Conservation (phyloP, 257 asterid genomes). For the Fraxinus anomala region DNA sequence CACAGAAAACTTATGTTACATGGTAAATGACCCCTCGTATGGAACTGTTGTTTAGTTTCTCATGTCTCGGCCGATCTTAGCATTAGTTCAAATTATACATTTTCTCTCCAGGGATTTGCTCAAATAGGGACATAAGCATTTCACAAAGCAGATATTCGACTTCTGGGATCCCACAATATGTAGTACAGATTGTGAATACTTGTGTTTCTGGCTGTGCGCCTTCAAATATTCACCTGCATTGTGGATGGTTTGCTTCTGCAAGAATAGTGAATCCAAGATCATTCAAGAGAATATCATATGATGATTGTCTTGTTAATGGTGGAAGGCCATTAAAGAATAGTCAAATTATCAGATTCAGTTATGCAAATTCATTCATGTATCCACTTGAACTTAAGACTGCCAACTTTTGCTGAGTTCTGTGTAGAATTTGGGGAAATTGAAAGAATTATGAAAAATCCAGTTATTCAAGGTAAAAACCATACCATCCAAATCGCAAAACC, state of each 20-base stretch:
- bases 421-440: no score
- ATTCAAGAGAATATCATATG: constrained; percentile 54
- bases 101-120: constrained; percentile 36
- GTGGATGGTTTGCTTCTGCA: constrained; percentile 76
- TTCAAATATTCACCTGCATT: constrained; percentile 54
- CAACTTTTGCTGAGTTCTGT: constrained; percentile 34
- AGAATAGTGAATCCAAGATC: constrained; percentile 53
- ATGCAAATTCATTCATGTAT: constrained; percentile 63
- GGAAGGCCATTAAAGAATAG: constrained; percentile 54
- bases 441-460: not conserved
- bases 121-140: constrained; percentile 60
- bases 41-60: no score
- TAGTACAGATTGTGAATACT: constrained; percentile 64
- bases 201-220: constrained; percentile 57
- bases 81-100: no score
- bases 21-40: constrained; percentile 33
- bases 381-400: constrained; percentile 67
- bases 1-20: constrained; percentile 50
- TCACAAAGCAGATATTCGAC: constrained; percentile 57
- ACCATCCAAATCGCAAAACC: no score
- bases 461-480: not conserved
- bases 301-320: constrained; percentile 66
- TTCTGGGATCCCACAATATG: constrained; percentile 60
- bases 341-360: constrained; percentile 54
- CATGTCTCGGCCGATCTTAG: no score